Evolutionary conservation across 352 stramenopile genomes (phyloP).

Genomic region (Globisporangium spinosum): DNA sequence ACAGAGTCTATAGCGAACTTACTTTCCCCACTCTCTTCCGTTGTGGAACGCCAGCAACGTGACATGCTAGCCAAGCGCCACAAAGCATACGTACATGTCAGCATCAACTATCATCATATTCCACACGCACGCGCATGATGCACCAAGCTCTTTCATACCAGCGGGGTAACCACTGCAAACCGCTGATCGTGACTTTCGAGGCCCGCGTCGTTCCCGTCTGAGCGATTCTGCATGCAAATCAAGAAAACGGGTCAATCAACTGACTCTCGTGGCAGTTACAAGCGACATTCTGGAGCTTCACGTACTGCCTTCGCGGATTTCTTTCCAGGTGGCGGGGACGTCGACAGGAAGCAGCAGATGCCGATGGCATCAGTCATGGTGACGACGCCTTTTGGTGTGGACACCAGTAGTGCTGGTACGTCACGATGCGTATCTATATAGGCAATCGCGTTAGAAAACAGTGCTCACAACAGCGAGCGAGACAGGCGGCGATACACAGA

Average conservation of each 20-base stretch:
- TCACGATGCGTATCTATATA: conserved; percentile 55
- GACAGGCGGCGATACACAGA: neutral
- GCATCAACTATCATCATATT: neutral
- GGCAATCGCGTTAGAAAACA: neutral
- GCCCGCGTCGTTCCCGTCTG: conserved; percentile 49
- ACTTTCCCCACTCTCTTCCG: conserved; percentile 63
- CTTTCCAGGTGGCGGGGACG: conserved; percentile 33
- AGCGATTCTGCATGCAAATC: conserved; percentile 35
- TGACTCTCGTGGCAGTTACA: neutral
- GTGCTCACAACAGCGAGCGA: neutral
- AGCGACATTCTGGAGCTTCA: neutral
- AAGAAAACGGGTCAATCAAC: neutral
- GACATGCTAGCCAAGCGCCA: conserved; percentile 40
- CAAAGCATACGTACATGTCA: neutral
- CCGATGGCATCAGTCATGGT: conserved; percentile 64
- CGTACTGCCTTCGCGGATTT: conserved; percentile 65
- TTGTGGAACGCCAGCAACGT: conserved; percentile 75
- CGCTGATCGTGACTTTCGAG: conserved; percentile 64
- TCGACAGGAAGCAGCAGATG: conserved; percentile 68
- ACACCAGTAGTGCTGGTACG: conserved; percentile 48
- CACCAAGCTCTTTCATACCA: conserved; percentile 30
- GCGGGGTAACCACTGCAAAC: conserved; percentile 67
- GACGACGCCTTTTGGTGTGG: conserved; percentile 72
- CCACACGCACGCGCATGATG: neutral
- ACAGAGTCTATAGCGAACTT: conserved; percentile 1